Evolutionary conservation across 1,284 basidiomycete species (phyloP).

Genomic region (Phaffia rhodozyma): DNA sequence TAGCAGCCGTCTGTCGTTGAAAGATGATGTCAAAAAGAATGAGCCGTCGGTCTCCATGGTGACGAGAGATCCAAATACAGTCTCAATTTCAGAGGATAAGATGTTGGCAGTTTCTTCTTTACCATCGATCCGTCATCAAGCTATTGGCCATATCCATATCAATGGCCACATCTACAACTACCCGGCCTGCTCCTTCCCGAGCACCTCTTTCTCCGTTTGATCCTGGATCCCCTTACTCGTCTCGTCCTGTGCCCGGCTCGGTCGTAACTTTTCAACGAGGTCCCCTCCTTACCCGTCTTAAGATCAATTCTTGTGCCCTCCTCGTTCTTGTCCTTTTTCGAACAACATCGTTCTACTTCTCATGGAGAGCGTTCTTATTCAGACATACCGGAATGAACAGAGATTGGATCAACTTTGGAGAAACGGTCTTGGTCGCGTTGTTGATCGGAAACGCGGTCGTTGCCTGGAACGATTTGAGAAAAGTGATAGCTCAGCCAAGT

Average conservation of each 20-base stretch:
- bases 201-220: constrained; percentile 3
- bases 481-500: no score
- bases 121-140: no score
- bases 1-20: no score
- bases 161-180: not conserved
- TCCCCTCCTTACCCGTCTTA: not conserved
- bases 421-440: constrained; percentile 1
- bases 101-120: no score
- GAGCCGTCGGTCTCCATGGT: no score
- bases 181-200: not conserved
- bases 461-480: not conserved
- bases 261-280: not conserved
- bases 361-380: not conserved
- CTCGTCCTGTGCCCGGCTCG: constrained; percentile 2
- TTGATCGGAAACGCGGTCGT: constrained; percentile 2
- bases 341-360: not conserved
- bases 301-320: not conserved
- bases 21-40: no score
- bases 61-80: no score
- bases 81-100: no score
- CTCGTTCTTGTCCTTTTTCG: not conserved
- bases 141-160: no score
- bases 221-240: constrained; percentile 1
- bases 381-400: not conserved
- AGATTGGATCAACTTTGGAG: not conserved